Conservation (phyloP, 192 early-diverging fungal species). For the Backusella australiensis region DNA sequence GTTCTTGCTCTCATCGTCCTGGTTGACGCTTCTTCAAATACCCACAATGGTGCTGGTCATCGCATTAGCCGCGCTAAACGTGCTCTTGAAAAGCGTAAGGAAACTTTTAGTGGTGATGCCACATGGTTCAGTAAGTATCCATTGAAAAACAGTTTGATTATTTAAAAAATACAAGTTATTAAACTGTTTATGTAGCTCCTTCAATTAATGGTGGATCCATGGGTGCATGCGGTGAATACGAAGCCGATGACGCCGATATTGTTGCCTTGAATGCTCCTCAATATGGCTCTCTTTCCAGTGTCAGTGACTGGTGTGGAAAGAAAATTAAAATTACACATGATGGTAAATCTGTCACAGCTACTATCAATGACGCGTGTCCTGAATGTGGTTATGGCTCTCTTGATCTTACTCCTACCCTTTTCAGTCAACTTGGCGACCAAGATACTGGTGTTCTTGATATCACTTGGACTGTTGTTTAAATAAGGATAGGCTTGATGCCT, state of each 20-base stretch:
- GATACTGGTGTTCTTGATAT: conserved; percentile 36
- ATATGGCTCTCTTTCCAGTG: conserved; percentile 25
- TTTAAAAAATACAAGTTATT: too few species aligned
- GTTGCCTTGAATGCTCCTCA: conserved; percentile 44
- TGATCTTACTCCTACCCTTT: conserved; percentile 42
- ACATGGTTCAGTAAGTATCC: conserved; percentile 38
- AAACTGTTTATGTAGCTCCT: conserved; percentile 4
- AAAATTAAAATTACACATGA: conserved; percentile 26
- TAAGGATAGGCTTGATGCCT: not conserved
- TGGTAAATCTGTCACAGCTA: conserved; percentile 37
- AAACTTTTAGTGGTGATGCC: conserved; percentile 30
- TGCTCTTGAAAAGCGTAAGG: conserved; percentile 8
- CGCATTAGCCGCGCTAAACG: conserved; percentile 12
- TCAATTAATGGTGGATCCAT: conserved; percentile 17
- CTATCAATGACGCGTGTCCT: conserved; percentile 45
- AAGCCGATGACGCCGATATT: conserved; percentile 38
- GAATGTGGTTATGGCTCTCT: conserved; percentile 32
- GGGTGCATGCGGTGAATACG: conserved; percentile 36
- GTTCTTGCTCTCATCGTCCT: conserved; percentile 9
- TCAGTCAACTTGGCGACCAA: conserved; percentile 35
- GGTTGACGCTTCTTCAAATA: not conserved
- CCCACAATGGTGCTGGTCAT: not conserved
- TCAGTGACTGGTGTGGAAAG: conserved; percentile 33
- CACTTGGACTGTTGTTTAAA: conserved; percentile 41
- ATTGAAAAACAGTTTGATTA: not conserved